Conservation (phyloP, 345 rosid species). For the Salix brachista region DNA sequence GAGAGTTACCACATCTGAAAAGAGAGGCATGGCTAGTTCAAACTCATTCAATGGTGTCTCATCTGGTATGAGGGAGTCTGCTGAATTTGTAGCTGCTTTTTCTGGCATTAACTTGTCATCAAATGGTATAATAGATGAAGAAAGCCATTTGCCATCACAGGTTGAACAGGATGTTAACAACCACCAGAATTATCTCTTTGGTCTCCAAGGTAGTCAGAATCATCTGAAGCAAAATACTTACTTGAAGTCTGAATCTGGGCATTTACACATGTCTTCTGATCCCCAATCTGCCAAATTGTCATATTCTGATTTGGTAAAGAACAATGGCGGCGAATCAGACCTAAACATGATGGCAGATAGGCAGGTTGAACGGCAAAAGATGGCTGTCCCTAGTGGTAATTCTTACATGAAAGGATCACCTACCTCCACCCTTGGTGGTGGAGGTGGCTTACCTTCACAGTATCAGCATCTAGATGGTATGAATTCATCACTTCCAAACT, state of each 20-base stretch:
- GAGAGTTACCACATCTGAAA: constrained; percentile 51
- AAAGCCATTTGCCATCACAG: constrained; percentile 30
- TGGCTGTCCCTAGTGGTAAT: constrained; percentile 36
- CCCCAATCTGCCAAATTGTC: constrained; percentile 29
- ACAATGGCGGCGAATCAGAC: constrained; percentile 38
- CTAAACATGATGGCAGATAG: constrained; percentile 35
- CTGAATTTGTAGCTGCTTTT: constrained; percentile 57
- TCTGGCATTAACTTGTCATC: constrained; percentile 63
- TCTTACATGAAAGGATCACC: constrained; percentile 62
- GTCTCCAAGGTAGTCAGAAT: constrained; percentile 40
- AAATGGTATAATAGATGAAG: constrained; percentile 41
- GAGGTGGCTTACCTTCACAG: constrained; percentile 45
- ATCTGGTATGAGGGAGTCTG: constrained; percentile 48
- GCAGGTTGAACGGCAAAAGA: constrained; percentile 45
- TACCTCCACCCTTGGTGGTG: constrained; percentile 47
- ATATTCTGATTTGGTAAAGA: constrained; percentile 31
- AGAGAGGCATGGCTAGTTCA: constrained; percentile 46
- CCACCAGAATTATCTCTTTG: constrained; percentile 46
- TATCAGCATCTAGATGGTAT: constrained; percentile 49
- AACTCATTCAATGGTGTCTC: constrained; percentile 53
- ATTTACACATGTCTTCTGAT: constrained; percentile 29
- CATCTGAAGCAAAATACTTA: constrained; percentile 38
- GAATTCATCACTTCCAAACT: constrained; percentile 44
- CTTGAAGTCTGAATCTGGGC: constrained; percentile 37
- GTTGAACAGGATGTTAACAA: constrained; percentile 43